phyloP scores from a whole-genome alignment of 805 yeast species.

The Saccharomycopsis capsularis region DNA sequence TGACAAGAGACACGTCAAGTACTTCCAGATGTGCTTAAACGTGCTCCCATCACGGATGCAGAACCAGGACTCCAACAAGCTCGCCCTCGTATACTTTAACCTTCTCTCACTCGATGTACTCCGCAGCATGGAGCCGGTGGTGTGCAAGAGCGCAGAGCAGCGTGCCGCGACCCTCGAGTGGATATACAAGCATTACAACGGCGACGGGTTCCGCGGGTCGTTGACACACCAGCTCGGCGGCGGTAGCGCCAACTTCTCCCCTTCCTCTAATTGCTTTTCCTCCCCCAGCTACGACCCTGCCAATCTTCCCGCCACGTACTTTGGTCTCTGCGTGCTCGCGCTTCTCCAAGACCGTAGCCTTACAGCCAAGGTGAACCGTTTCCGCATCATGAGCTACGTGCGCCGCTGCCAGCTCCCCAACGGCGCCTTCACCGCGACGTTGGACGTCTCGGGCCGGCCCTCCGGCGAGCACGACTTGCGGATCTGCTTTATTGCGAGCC shows the following conservation, averaged over 20 bases:
- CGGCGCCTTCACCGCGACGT: constrained; percentile 51
- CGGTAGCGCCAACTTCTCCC: neutral
- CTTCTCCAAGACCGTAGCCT: constrained; percentile 41
- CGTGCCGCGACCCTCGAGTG: constrained; percentile 31
- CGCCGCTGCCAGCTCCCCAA: constrained; percentile 49
- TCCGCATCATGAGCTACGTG: constrained; percentile 47
- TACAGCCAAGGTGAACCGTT: constrained; percentile 32
- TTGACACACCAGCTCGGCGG: constrained; percentile 33
- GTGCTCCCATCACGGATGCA: constrained; percentile 52
- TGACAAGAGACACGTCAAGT: constrained; percentile 31
- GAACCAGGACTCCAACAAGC: constrained; percentile 58
- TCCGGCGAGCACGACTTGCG: constrained; percentile 66
- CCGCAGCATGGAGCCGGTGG: constrained; percentile 28
- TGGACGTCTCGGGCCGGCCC: constrained; percentile 31
- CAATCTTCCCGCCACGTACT: constrained; percentile 67
- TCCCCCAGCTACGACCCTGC: constrained; percentile 46
- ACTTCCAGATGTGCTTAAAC: constrained; percentile 44
- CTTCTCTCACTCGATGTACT: constrained; percentile 52
- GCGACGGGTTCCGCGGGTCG: constrained; percentile 54
- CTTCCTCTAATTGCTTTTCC: neutral
- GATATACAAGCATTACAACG: constrained; percentile 43
- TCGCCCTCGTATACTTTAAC: constrained; percentile 67
- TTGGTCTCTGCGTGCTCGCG: constrained; percentile 55
- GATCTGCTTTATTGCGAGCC: constrained; percentile 64
- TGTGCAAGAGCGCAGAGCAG: constrained; percentile 28